phyloP scores from a whole-genome alignment of 805 yeast genomes.

The Saccharomycopsis fermentans region DNA sequence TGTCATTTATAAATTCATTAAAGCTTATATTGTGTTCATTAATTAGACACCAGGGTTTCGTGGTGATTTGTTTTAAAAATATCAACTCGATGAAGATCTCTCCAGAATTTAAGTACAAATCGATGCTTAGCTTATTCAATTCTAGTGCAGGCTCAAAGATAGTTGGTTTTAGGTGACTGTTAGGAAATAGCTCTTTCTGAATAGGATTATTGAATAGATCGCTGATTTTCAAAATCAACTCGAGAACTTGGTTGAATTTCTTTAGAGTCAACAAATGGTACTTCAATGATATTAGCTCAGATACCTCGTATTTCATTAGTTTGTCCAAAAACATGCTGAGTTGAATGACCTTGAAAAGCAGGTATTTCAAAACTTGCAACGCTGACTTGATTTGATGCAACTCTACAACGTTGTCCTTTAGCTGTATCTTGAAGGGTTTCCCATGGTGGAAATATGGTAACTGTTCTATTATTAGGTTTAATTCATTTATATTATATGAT shows the following conservation, averaged over 20 bases:
- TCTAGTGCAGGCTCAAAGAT: conserved; percentile 11
- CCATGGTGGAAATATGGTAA: conserved; percentile 9
- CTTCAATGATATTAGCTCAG: background rate
- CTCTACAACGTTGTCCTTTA: conserved; percentile 7
- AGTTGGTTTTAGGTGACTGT: conserved; percentile 2
- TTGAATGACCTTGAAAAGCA: conserved; percentile 9
- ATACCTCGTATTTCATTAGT: background rate
- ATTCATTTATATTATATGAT: conserved; percentile 7
- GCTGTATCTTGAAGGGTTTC: conserved; percentile 5
- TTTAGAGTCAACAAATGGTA: conserved; percentile 12
- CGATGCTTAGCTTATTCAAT: conserved; percentile 11
- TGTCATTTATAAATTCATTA: conserved; percentile 14
- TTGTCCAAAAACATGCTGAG: conserved; percentile 3
- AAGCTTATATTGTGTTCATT: conserved; percentile 14
- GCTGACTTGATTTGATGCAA: conserved; percentile 10
- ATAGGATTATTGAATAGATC: conserved; percentile 9
- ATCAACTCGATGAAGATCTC: conserved; percentile 17
- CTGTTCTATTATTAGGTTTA: conserved; percentile 9
- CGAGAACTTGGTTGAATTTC: conserved; percentile 13
- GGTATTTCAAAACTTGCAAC: conserved; percentile 1
- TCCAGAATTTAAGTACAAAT: conserved; percentile 15
- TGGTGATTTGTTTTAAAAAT: conserved; percentile 11
- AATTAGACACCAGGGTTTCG: conserved; percentile 18
- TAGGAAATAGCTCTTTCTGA: conserved; percentile 10
- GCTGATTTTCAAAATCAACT: conserved; percentile 3